A percentile compares a stretch with the other conserved stretches of the same genome.
These are phyloP conservation scores for Globisporangium apiculatum DNA, from an alignment of 352 stramenopile genomes.

Conservation along the genomic window DNA sequence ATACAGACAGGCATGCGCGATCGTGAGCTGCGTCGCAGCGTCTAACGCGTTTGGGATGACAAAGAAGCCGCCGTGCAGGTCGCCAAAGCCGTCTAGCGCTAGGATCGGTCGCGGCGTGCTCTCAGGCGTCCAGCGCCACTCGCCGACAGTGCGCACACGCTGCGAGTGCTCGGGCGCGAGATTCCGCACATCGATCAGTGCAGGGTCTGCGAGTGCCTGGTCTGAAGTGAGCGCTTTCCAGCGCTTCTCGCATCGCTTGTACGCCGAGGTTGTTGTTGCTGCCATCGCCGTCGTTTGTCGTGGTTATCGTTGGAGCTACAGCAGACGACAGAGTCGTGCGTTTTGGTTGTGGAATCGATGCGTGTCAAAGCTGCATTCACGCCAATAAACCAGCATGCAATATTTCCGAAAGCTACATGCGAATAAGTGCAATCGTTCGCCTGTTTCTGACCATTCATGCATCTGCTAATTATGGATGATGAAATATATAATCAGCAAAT, in stretches of 20 bases:
- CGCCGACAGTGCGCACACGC: constrained; percentile 27
- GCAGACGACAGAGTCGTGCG: no score
- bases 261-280: constrained; percentile 16
- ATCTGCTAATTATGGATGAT: no score
- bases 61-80: constrained; percentile 50
- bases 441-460: no score
- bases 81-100: constrained; percentile 35
- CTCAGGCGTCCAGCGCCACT: constrained; percentile 24
- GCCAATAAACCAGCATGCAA: no score
- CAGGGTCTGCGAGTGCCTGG: constrained; percentile 20
- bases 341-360: no score
- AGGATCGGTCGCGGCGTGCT: constrained; percentile 31
- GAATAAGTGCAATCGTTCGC: no score
- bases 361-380: no score
- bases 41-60: constrained; percentile 58
- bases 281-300: neutral
- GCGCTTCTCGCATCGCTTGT: constrained; percentile 73
- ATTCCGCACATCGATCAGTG: constrained; percentile 33
- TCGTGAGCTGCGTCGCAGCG: constrained; percentile 33
- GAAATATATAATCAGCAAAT: no score
- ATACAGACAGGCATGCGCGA: constrained; percentile 58
- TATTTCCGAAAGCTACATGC: no score
- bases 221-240: constrained; percentile 38
- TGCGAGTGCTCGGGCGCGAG: constrained; percentile 22
- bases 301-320: no score